Evolutionary conservation across 2,329 filamentous ascomycete species (phyloP).

Genomic region (Onygenales sp.): DNA sequence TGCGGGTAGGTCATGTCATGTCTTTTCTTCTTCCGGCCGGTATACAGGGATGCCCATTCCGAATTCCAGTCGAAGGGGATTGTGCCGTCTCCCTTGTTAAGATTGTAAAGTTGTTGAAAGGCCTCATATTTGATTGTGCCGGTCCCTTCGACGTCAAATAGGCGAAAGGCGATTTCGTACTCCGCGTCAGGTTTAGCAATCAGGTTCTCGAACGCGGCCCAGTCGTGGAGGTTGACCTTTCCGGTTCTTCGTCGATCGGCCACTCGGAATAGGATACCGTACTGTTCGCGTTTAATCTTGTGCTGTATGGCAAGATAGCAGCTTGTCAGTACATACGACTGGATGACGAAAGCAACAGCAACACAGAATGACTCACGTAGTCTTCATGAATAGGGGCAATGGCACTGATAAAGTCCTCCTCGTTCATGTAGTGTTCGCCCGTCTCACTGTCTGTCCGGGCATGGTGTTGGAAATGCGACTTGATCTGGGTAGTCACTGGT

Average conservation of each 20-base stretch:
- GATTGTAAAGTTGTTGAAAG: constrained; percentile 74
- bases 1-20: constrained; percentile 92
- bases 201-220: constrained; percentile 88
- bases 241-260: constrained; percentile 71
- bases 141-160: constrained; percentile 80
- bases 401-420: constrained; percentile 82
- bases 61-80: constrained; percentile 96
- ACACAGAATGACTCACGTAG: constrained; percentile 58
- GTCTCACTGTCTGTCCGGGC: constrained; percentile 65
- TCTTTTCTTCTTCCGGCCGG: constrained; percentile 75
- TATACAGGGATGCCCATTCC: constrained; percentile 92
- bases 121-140: constrained; percentile 84
- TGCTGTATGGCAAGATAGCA: constrained; percentile 48
- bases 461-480: constrained; percentile 65
- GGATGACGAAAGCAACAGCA: not conserved
- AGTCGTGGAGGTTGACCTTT: constrained; percentile 71
- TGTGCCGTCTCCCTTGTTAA: constrained; percentile 74
- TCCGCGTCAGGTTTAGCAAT: constrained; percentile 91
- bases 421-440: constrained; percentile 70
- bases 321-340: not conserved
- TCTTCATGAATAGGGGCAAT: constrained; percentile 80
- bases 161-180: constrained; percentile 95
- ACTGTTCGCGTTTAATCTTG: constrained; percentile 96
- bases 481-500: constrained; percentile 56
- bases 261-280: constrained; percentile 83